Conservation (phyloP, 495 filamentous ascomycete genomes). For the Xylaria venustula region DNA sequence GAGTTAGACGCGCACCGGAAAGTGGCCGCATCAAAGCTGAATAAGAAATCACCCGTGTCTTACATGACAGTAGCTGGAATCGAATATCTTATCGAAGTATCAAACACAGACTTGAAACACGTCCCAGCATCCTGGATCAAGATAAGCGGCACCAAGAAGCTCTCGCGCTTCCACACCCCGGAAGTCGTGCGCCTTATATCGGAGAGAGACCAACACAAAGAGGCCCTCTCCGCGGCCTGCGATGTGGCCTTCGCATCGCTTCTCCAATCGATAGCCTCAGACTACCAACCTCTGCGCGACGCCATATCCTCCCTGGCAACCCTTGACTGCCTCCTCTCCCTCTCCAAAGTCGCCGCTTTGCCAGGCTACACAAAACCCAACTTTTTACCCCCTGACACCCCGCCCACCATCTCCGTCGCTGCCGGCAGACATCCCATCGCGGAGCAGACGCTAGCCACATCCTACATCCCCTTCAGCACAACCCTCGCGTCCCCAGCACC, state of each 20-base stretch:
- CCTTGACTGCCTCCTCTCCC: constrained; percentile 85
- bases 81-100: constrained; percentile 90
- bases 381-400: constrained; percentile 58
- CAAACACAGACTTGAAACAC: constrained; percentile 73
- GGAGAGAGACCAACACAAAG: constrained; percentile 93
- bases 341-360: constrained; percentile 76
- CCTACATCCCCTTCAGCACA: constrained; percentile 92
- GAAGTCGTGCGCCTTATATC: constrained; percentile 77
- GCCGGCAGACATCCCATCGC: constrained; percentile 94
- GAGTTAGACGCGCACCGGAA: constrained; percentile 76
- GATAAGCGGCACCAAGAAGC: constrained; percentile 88
- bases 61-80: constrained; percentile 85
- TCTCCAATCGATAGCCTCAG: constrained; percentile 67
- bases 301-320: constrained; percentile 81
- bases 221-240: constrained; percentile 87
- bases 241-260: constrained; percentile 76
- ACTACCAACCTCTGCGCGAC: constrained; percentile 88
- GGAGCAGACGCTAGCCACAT: constrained; percentile 80
- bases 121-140: constrained; percentile 94
- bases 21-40: constrained; percentile 66
- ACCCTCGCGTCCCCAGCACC: constrained; percentile 57
- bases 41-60: constrained; percentile 63
- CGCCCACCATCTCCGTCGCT: constrained; percentile 67
- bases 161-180: constrained; percentile 93
- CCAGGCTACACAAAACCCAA: constrained; percentile 89